phyloP scores from a whole-genome alignment of 177 flowering plant species.

The Telopea speciosissima region DNA sequence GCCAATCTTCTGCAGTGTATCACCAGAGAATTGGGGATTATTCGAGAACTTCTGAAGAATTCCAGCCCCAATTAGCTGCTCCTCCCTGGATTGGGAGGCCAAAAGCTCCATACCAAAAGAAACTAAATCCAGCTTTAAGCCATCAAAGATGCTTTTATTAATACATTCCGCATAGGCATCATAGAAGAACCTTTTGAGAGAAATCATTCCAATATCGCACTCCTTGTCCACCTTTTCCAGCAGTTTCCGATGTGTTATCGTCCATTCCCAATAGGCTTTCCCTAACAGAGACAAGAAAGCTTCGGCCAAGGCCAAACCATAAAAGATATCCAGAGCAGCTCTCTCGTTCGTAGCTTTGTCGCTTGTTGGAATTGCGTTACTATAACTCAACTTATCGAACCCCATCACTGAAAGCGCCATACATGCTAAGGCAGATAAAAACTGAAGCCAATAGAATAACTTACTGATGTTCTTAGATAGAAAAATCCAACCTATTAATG shows the following conservation, averaged over 20 bases:
- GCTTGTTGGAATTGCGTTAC: slow-evolving; percentile 56
- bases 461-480: slow-evolving; percentile 65
- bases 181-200: slow-evolving; percentile 74
- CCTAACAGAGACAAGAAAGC: slow-evolving; percentile 74
- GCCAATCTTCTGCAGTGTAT: slow-evolving; percentile 81
- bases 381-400: slow-evolving; percentile 55
- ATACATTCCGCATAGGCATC: slow-evolving; percentile 81
- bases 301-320: slow-evolving; percentile 72
- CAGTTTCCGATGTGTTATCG: slow-evolving; percentile 42
- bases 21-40: slow-evolving; percentile 43
- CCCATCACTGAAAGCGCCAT: slow-evolving; percentile 59
- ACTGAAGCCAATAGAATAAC: slow-evolving; percentile 81
- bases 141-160: slow-evolving; percentile 89
- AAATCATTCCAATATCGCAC: slow-evolving; percentile 59
- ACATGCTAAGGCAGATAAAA: slow-evolving; percentile 70
- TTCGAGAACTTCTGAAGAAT: slow-evolving; percentile 44
- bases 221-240: slow-evolving; percentile 65
- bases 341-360: slow-evolving; percentile 61
- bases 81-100: slow-evolving; percentile 61
- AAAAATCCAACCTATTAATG: slow-evolving; percentile 67
- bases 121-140: slow-evolving; percentile 86
- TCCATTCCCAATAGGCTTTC: slow-evolving; percentile 89
- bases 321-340: slow-evolving; percentile 73
- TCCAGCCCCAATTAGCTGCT: slow-evolving; percentile 77
- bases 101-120: slow-evolving; percentile 72